Base-by-base conservation (phyloP, 208 protist genomes). In the Balamuthia mandrillaris region DNA sequence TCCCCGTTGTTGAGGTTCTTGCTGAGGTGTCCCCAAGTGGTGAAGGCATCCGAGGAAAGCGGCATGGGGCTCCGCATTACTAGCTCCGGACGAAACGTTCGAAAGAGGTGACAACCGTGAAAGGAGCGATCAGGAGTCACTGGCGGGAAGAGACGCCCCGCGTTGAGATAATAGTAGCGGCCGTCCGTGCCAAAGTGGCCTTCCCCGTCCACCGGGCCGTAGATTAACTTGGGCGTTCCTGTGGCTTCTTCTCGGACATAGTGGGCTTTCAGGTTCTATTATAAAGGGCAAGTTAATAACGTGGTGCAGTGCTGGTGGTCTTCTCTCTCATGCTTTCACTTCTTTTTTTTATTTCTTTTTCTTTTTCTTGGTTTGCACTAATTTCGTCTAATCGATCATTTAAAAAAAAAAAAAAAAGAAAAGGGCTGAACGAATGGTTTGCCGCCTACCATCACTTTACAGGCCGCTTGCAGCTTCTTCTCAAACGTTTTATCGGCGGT, bases 1-100 rank as follows among this genome's bases (percentile, higher is more conserved):
- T 81, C 74, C n/a, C 33, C 33, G 74, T 81, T 63, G 74, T 81
- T 81, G 14, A n/a, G 24, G 33, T 81, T 81, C 35, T 81, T 81
- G 74, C 47, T 81, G 74, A 63, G 74, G 37, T 31, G 37, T 12
- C 74, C 74, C 74, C 74, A 81, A 3, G 33, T 37, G 33, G 74
- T 81, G 74, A 81, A 81, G 49, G 52, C 74, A 21, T 81, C 74
- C 31, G 74, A 81, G 33, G 74, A 81, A 35, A 81, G 74, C 1
- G 74, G 74, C n/a, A 63, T 31, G 2, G 74, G 74, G 49, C 47
- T 63, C 42, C 41, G 31, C 52, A 63, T 81, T 6, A 81, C 74
- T 5, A 35, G 35, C 74, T 81, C 74, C 37, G 74, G 39, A 24
- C 74, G 45, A 44, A 81, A 21, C 47, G 61, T 3, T 1, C 74